These are phyloP conservation scores for Xylaria nigripes DNA, from an alignment of 495 filamentous ascomycete genomes.

Conservation along the genomic window DNA sequence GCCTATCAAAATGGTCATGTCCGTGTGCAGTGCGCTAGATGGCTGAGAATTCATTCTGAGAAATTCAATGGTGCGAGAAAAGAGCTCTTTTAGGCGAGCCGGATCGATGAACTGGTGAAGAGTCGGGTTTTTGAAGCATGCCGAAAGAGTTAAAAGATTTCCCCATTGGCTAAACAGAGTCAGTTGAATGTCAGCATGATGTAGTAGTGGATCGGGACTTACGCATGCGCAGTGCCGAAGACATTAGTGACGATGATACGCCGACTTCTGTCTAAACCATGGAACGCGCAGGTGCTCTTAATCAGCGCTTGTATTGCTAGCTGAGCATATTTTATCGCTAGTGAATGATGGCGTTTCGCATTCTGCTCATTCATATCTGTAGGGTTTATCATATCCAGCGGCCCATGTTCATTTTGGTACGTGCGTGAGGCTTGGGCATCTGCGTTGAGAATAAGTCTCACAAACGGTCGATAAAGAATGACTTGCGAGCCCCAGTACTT, in stretches of 20 bases:
- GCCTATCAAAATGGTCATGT: conserved; percentile 58
- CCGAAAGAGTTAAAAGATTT: conserved; percentile 81
- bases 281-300: conserved; percentile 79
- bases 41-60: conserved; percentile 53
- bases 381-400: conserved; percentile 21
- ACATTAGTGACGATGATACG: conserved; percentile 86
- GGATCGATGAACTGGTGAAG: conserved; percentile 46
- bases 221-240: conserved; percentile 94
- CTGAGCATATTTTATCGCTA: conserved; percentile 45
- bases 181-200: conserved; percentile 2
- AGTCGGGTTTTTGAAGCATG: conserved; percentile 56
- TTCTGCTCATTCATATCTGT: conserved; percentile 14
- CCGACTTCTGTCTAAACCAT: conserved; percentile 47
- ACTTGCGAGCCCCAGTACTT: conserved; percentile 92
- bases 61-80: conserved; percentile 61
- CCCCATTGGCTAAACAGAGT: conserved; percentile 73
- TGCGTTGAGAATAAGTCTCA: conserved; percentile 54
- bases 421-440: conserved; percentile 11
- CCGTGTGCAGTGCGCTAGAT: conserved; percentile 57
- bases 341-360: conserved; percentile 34
- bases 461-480: conserved; percentile 78
- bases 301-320: conserved; percentile 65
- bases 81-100: conserved; percentile 43
- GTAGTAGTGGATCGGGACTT: conserved; percentile 38
- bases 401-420: conserved; percentile 19